Base-by-base conservation (phyloP, 768 basidiomycete species). In the Mycena leptocephala region DNA sequence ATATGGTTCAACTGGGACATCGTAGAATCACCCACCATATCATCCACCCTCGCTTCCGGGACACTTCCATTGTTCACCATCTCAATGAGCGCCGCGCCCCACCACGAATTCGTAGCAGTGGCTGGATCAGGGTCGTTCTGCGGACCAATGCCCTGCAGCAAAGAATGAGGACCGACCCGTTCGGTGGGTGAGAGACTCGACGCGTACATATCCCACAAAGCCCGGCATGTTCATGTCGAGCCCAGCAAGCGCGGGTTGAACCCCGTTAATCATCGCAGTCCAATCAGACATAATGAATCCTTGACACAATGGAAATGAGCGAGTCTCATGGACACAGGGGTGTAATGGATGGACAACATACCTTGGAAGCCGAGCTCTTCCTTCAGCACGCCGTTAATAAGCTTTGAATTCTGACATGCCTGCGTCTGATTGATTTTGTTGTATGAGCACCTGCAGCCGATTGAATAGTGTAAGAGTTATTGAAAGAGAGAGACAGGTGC, bases 1-100 rank as follows among this genome's bases (percentile, higher is more conserved):
- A n/a, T n/a, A n/a, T n/a, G n/a, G n/a, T n/a, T n/a, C n/a, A n/a
- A n/a, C n/a, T n/a, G n/a, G n/a, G n/a, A n/a, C n/a, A n/a, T n/a
- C n/a, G n/a, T n/a, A n/a, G n/a, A n/a, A n/a, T n/a, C n/a, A 62
- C 56, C 24, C 55, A 70, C 92, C 89, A 93, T 90, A 80, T 94
- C 92, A 69, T 90, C 86, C 24, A 92, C 79, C 16, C 91, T 83
- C 18, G 82, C 68, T 72, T 85, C 76, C 0, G 90, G 83, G 9
- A 94, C 89, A 16, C 86, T 85, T 20, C 90, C 87, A 74, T 89
- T 90, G 74, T 85, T 82, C 28, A 93, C 90, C 18, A 86, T 79
- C 22, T 76, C 67, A 16, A 84, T 84, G 9, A 88, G 77, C 63
- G 83, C 84, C 5, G 41, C 64, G 37, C 82, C 82, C 81, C 81